Conservation (phyloP, 1,284 basidiomycete genomes). For the Ceratobasidium sp. region DNA sequence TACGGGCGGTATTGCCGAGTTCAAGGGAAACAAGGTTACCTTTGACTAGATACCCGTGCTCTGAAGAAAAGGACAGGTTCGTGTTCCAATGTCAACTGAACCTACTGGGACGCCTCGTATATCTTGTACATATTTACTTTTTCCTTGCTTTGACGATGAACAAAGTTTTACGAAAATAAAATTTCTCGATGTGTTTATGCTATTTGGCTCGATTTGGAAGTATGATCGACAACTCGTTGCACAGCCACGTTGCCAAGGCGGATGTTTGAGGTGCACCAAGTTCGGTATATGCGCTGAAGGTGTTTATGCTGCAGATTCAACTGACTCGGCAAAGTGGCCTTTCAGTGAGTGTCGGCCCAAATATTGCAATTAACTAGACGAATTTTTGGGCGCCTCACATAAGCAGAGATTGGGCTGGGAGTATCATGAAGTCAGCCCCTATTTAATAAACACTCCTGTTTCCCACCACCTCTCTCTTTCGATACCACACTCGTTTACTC, state of each 20-base stretch:
- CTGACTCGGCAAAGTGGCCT: too few relatives aligned
- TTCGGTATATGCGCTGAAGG: too few relatives aligned
- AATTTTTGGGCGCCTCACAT: not conserved
- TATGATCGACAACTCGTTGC: constrained; percentile 15
- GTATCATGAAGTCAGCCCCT: constrained; percentile 13
- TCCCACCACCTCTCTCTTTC: not conserved
- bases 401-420: not conserved
- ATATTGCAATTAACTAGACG: too few relatives aligned
- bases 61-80: constrained; percentile 30
- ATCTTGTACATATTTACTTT: constrained; percentile 14
- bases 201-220: constrained; percentile 20
- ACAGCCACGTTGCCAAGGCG: too few relatives aligned
- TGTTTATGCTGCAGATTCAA: too few relatives aligned
- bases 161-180: constrained; percentile 14
- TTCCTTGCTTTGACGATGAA: constrained; percentile 23
- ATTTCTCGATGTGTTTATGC: too few relatives aligned
- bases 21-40: constrained; percentile 84
- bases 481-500: constrained; percentile 6
- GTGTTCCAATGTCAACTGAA: not conserved
- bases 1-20: constrained; percentile 77
- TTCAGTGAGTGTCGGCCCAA: too few relatives aligned
- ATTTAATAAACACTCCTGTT: not conserved
- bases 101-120: constrained; percentile 14
- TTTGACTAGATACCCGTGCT: constrained; percentile 58
- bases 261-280: too few relatives aligned